Evolutionary conservation across 371 early-diverging fungal species (phyloP).

Genomic region (Haplosporangium sp.): DNA sequence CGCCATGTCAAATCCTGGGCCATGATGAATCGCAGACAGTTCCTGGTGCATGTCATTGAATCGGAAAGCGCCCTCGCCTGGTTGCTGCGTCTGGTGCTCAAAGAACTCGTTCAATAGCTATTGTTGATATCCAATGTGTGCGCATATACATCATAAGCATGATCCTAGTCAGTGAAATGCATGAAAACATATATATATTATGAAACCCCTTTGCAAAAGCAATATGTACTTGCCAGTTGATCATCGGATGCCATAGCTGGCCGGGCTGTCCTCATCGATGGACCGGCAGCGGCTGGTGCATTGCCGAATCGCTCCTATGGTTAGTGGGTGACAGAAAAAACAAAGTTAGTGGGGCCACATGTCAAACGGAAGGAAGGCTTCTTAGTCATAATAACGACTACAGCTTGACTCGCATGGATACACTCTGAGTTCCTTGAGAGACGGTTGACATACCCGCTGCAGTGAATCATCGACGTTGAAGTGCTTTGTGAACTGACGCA

Average conservation of each 20-base stretch:
- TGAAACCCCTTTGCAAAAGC: too few relatives aligned
- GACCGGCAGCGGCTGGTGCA: slow-evolving; percentile 31
- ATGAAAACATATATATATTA: too few relatives aligned
- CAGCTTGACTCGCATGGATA: too few relatives aligned
- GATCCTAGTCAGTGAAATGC: too few relatives aligned
- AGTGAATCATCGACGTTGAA: slow-evolving; percentile 64
- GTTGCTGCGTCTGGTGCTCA: slow-evolving; percentile 60
- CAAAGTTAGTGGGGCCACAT: not conserved
- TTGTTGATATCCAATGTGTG: slow-evolving; percentile 1
- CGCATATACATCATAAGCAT: too few relatives aligned
- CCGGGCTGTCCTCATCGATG: slow-evolving; percentile 48
- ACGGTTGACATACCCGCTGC: slow-evolving; percentile 56
- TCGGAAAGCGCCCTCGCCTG: slow-evolving; percentile 56
- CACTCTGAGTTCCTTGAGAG: not conserved
- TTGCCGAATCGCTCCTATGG: slow-evolving; percentile 36
- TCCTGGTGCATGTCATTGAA: slow-evolving; percentile 66
- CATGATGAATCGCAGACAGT: slow-evolving; percentile 61
- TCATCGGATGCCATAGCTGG: slow-evolving; percentile 47
- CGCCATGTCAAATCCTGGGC: slow-evolving; percentile 36
- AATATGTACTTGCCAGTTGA: slow-evolving; percentile 31
- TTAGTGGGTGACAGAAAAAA: not conserved
- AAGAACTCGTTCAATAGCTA: slow-evolving; percentile 71
- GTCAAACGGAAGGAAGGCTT: not conserved
- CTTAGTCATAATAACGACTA: too few relatives aligned
- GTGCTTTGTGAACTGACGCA: slow-evolving; percentile 69